Conservation (phyloP, 805 yeast species). For the Pichia gijzeniarum region DNA sequence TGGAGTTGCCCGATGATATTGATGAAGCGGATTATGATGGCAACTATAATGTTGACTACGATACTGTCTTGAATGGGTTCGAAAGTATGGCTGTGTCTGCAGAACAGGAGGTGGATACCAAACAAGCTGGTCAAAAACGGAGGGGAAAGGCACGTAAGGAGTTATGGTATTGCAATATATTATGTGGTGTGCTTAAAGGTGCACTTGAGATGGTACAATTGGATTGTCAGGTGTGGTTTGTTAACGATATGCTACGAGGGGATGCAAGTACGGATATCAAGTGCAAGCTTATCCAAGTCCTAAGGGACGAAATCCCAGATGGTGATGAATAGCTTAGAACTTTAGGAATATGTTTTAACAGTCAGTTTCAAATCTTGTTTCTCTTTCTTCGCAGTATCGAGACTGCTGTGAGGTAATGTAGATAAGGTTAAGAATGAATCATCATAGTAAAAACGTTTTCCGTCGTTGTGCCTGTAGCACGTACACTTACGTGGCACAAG, state of each 20-base stretch:
- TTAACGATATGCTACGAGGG: slow-evolving; percentile 77
- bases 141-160: slow-evolving; percentile 53
- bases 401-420: slow-evolving; percentile 31
- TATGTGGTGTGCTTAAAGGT: slow-evolving; percentile 87
- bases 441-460: slow-evolving; percentile 11
- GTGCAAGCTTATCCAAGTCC: slow-evolving; percentile 59
- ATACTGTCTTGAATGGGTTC: slow-evolving; percentile 76
- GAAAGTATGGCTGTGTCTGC: neutral
- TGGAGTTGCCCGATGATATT: slow-evolving; percentile 76
- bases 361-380: slow-evolving; percentile 7
- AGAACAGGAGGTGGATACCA: neutral
- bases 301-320: slow-evolving; percentile 94
- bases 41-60: slow-evolving; percentile 34
- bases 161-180: slow-evolving; percentile 87
- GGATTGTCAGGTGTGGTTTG: slow-evolving; percentile 77
- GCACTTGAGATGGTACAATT: slow-evolving; percentile 94
- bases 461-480: too few species aligned
- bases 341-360: neutral
- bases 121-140: neutral
- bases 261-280: slow-evolving; percentile 75
- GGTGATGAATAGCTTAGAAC: slow-evolving; percentile 61
- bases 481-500: too few species aligned
- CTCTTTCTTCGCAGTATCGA: slow-evolving; percentile 10
- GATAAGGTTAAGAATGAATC: slow-evolving; percentile 29
- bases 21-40: slow-evolving; percentile 6